Evolutionary conservation across 83 land plant genomes (phyloP).

Genomic region (Picea abies): DNA sequence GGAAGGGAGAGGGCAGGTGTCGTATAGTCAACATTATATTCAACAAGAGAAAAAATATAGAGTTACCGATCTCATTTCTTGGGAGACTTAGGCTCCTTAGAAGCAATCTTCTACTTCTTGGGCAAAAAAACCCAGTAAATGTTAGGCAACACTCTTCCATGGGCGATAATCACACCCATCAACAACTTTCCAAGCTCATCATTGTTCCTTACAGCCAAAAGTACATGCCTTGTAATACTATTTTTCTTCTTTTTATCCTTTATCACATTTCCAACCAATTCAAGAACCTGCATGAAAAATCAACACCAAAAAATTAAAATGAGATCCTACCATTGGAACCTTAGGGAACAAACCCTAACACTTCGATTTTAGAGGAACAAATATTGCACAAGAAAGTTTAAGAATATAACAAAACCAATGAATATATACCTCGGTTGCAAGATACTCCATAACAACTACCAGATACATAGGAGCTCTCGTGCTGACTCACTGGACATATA

Average conservation of each 20-base stretch:
- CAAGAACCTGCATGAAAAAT: background rate
- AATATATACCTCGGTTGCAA: too few species aligned
- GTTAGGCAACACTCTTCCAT: too few species aligned
- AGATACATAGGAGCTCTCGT: background rate
- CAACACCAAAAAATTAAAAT: background rate
- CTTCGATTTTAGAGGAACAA: too few species aligned
- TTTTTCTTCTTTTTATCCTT: conserved; percentile 9
- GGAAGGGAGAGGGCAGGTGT: too few species aligned
- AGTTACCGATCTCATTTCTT: too few species aligned
- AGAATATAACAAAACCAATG: too few species aligned
- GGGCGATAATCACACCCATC: background rate
- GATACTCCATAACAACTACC: background rate
- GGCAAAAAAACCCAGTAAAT: background rate
- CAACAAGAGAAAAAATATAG: too few species aligned
- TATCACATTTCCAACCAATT: background rate
- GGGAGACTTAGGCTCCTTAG: too few species aligned
- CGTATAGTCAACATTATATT: too few species aligned
- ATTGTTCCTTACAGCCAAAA: conserved; percentile 7
- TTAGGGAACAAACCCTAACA: too few species aligned
- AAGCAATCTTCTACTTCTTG: background rate
- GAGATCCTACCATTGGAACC: background rate
- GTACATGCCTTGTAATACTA: background rate
- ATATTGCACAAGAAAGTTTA: too few species aligned
- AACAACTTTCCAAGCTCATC: conserved; percentile 17
- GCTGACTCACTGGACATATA: background rate